Conservation (phyloP, 768 basidiomycete species). For the Harrya chromipes region DNA sequence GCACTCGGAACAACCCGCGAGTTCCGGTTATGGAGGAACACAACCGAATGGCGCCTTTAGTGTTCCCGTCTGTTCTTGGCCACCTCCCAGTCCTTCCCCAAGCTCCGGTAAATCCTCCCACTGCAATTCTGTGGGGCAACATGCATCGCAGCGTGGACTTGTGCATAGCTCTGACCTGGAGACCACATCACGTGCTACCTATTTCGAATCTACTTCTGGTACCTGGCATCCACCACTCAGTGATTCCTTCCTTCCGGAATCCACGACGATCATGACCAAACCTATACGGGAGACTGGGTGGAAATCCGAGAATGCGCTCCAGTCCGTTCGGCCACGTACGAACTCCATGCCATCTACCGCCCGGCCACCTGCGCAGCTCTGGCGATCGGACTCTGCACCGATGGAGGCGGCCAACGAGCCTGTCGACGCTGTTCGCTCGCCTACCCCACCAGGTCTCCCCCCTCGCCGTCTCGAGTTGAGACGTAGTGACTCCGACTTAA, state of each 20-base stretch:
- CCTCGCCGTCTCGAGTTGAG: conserved; percentile 9
- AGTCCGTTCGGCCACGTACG: conserved; percentile 14
- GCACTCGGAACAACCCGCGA: conserved; percentile 9
- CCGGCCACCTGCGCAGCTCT: conserved; percentile 19
- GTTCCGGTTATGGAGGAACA: conserved; percentile 7
- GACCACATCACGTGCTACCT: conserved; percentile 8
- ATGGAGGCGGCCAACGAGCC: conserved; percentile 1
- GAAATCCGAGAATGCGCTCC: conserved; percentile 21
- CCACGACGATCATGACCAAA: conserved; percentile 3
- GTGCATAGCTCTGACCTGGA: conserved; percentile 10
- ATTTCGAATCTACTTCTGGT: conserved; percentile 4
- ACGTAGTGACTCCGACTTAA: conserved; percentile 5
- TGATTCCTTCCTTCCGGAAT: not conserved
- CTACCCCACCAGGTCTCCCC: conserved; percentile 22
- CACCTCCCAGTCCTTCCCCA: conserved; percentile 9
- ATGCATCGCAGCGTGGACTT: conserved; percentile 1
- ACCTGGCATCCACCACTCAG: conserved; percentile 7
- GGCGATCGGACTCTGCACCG: conserved; percentile 17
- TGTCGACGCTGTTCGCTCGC: not conserved
- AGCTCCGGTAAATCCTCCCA: not conserved
- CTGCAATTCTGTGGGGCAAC: conserved; percentile 4
- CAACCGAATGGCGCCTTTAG: conserved; percentile 5
- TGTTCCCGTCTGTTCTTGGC: conserved; percentile 24
- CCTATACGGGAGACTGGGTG: conserved; percentile 7
- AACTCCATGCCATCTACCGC: conserved; percentile 13